phyloP scores from a whole-genome alignment of 345 rosid species.

The Fremontodendron californicum region DNA sequence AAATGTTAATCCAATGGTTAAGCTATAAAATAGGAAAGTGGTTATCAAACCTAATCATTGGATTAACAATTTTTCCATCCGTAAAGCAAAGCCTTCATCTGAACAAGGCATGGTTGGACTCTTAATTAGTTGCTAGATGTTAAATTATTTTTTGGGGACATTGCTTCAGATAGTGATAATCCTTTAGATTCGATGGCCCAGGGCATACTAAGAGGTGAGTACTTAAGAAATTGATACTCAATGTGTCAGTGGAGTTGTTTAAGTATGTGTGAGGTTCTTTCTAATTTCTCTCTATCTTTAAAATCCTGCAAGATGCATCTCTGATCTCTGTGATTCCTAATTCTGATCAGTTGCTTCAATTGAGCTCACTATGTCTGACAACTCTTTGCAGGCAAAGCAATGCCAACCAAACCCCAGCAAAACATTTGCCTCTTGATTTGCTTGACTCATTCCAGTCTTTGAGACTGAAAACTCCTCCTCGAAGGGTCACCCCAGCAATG shows the following conservation, averaged over 20 bases:
- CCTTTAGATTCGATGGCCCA: not conserved
- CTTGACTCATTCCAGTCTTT: slow-evolving; percentile 63
- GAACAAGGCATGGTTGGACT: not conserved
- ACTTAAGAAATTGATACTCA: not conserved
- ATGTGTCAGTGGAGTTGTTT: not conserved
- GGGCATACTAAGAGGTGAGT: not conserved
- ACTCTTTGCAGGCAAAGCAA: slow-evolving; percentile 46
- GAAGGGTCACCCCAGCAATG: slow-evolving; percentile 71
- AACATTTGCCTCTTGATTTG: slow-evolving; percentile 26
- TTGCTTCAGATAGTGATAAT: not conserved
- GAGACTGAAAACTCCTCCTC: slow-evolving; percentile 40
- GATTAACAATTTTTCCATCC: no score
- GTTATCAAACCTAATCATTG: no score
- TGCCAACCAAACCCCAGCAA: slow-evolving; percentile 28
- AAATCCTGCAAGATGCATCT: not conserved
- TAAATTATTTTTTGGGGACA: not conserved
- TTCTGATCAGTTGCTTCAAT: slow-evolving; percentile 1
- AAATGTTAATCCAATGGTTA: no score
- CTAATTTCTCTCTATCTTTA: not conserved
- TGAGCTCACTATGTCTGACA: not conserved
- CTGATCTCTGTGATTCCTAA: not conserved
- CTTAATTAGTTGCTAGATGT: not conserved
- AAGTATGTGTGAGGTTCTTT: not conserved
- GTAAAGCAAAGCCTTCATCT: not conserved
- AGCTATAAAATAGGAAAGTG: no score